phyloP scores from a whole-genome alignment of 192 early-diverging fungal species.

The Coemansia sp. region DNA sequence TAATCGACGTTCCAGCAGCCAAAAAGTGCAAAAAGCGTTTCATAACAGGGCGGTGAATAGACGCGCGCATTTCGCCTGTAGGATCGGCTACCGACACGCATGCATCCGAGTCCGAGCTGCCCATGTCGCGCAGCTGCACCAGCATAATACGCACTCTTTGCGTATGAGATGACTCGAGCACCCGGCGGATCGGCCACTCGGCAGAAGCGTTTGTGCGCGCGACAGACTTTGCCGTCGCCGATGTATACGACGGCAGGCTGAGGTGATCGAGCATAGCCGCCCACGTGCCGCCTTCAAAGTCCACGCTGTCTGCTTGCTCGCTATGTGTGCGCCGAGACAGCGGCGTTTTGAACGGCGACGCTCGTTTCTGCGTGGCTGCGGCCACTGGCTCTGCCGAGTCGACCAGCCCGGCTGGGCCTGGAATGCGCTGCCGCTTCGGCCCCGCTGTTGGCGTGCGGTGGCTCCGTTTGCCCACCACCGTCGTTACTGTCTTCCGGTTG shows the following conservation, averaged over 20 bases:
- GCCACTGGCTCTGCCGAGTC: not conserved
- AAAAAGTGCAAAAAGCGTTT: slow-evolving; percentile 22
- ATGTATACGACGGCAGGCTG: slow-evolving; percentile 27
- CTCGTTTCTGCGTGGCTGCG: slow-evolving; percentile 22
- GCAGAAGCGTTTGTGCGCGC: slow-evolving; percentile 6
- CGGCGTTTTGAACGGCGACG: slow-evolving; percentile 33
- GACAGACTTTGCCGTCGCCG: slow-evolving; percentile 17
- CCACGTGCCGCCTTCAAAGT: slow-evolving; percentile 52
- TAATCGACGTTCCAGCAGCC: slow-evolving; percentile 36
- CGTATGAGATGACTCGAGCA: slow-evolving; percentile 19
- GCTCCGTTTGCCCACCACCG: slow-evolving; percentile 18
- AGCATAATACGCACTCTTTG: slow-evolving; percentile 36
- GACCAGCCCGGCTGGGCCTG: slow-evolving; percentile 37
- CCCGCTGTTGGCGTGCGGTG: not conserved
- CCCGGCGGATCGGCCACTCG: slow-evolving; percentile 32
- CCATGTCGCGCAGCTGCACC: slow-evolving; percentile 42
- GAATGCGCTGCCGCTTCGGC: slow-evolving; percentile 20
- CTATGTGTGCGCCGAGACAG: slow-evolving; percentile 11
- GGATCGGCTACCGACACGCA: slow-evolving; percentile 43
- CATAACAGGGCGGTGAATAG: slow-evolving; percentile 39
- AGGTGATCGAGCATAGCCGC: slow-evolving; percentile 42
- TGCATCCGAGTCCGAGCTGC: slow-evolving; percentile 29
- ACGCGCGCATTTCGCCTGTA: slow-evolving; percentile 44
- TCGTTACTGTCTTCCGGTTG: slow-evolving; percentile 15
- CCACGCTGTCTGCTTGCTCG: slow-evolving; percentile 21